Base-by-base conservation (phyloP, 1,284 basidiomycete species). In the Pseudomicrostroma phylloplanum region DNA sequence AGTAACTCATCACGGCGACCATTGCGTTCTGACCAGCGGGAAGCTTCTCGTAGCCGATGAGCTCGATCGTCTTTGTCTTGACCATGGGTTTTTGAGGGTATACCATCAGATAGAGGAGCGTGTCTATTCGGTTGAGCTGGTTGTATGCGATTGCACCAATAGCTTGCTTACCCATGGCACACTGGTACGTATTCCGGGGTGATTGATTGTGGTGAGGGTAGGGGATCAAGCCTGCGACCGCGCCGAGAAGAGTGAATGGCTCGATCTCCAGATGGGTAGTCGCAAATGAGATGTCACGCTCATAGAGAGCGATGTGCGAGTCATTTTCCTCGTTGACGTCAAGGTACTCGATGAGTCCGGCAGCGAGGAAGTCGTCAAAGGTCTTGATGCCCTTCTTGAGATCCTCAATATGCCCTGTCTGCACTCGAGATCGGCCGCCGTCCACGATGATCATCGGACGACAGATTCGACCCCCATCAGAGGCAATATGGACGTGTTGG, bases 281-380 rank as follows among this genome's bases (percentile, higher is more conserved):
- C 4, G 91, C 92, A 2, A 46, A 21, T 21, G 87, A 86, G 72
- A 98, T 91, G 77, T 94, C 88, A 55, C 84, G 81, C 81, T 99
- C 96, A 81, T 97, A 96, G 23, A 98, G 84, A 0, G 96, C 93
- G 69, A 98, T 96, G 80, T 89, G 90, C 19, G 92, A 89, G 81
- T 99, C 96, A 79, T 98, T 98, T 81, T 99, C 96, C 80, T 99
- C 96, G 80, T 99, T 99, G 65, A 97, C 94, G 77, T 99, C 96
- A 55, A 98, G 86, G 79, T 99, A 99, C 80, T 99, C 96, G 69
- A 99, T 90, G n/a, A 99, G 84, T n/a, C 96, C 96, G 62, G 87
- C 87, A 56, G 86, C 85, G 19, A 99, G 83, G 81, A 98, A 98
- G 79, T 96, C 92, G 80, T 99, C 94, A 77, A 99, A 99, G 0